These are phyloP conservation scores for Protomyces inouyei DNA, from an alignment of 1,139 yeast genomes.

Conservation along the genomic window DNA sequence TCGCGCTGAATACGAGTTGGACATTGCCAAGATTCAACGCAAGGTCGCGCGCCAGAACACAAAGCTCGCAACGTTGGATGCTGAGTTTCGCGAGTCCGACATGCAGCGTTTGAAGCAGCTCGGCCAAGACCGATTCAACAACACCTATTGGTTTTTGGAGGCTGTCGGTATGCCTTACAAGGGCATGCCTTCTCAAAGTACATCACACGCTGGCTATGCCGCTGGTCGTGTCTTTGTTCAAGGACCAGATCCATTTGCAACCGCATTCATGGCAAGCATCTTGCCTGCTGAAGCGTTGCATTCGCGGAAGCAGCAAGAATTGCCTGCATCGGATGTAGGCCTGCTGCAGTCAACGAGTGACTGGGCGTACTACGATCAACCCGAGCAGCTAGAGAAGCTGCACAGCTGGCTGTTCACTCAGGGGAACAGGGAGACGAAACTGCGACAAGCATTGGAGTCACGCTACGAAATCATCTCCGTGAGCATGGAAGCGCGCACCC, in stretches of 20 bases:
- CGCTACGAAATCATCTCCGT: conserved; percentile 6
- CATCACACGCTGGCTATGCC: conserved; percentile 53
- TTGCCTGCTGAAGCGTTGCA: conserved; percentile 38
- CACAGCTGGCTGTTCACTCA: conserved; percentile 65
- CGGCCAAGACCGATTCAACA: conserved; percentile 79
- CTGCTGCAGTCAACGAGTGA: conserved; percentile 49
- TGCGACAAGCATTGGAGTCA: conserved; percentile 55
- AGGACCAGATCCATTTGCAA: conserved; percentile 75
- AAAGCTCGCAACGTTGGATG: conserved; percentile 46
- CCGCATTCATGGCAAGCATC: conserved; percentile 34
- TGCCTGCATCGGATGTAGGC: conserved; percentile 37
- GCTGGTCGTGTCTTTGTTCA: conserved; percentile 93
- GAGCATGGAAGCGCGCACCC: conserved; percentile 12
- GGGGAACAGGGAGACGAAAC: conserved; percentile 68
- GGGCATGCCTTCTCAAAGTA: conserved; percentile 35
- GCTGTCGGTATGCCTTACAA: conserved; percentile 60
- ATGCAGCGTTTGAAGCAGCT: conserved; percentile 69
- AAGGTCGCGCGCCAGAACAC: conserved; percentile 51
- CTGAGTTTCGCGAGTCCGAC: conserved; percentile 46
- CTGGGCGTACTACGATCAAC: conserved; percentile 70
- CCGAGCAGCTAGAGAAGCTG: conserved; percentile 55
- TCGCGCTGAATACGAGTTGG: conserved; percentile 18
- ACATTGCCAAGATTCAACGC: conserved; percentile 32
- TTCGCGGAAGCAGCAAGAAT: conserved; percentile 59
- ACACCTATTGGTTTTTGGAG: conserved; percentile 96